These are phyloP conservation scores for Collybiopsis confluens DNA, from an alignment of 768 basidiomycete species.

Conservation along the genomic window DNA sequence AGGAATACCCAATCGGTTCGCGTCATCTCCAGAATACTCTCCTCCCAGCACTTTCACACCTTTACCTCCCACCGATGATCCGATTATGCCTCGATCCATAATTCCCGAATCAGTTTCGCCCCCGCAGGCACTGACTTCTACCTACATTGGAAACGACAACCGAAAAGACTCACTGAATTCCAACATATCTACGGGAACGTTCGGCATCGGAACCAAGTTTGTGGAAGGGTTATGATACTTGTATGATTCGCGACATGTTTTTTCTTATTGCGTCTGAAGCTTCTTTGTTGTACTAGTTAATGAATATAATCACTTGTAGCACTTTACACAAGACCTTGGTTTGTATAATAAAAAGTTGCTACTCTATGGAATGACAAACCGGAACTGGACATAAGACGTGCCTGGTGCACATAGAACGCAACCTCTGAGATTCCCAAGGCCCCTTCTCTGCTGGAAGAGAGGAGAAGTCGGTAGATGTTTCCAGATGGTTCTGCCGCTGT, in stretches of 20 bases:
- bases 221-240: slow-evolving; percentile 33
- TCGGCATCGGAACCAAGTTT: slow-evolving; percentile 45
- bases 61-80: neutral
- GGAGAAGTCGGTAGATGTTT: slow-evolving; percentile 25
- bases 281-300: no score
- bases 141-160: slow-evolving; percentile 15
- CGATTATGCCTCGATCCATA: slow-evolving; percentile 16
- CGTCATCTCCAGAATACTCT: slow-evolving; percentile 23
- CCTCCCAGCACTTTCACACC: slow-evolving; percentile 15
- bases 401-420: slow-evolving; percentile 27
- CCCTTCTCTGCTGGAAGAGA: slow-evolving; percentile 22
- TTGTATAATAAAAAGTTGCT: no score
- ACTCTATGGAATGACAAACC: neutral
- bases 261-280: no score
- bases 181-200: slow-evolving; percentile 29
- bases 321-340: no score
- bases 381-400: slow-evolving; percentile 2
- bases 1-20: slow-evolving; percentile 11
- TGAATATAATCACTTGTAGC: no score
- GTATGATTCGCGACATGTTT: no score
- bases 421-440: slow-evolving; percentile 52
- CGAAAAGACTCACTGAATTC: slow-evolving; percentile 11
- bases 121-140: slow-evolving; percentile 10
- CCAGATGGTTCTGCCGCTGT: slow-evolving; percentile 29
- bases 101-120: slow-evolving; percentile 14